Evolutionary conservation across 208 protist genomes (phyloP), one percentile per base, ranked within the genome.

Genomic region (Herpetomonas tarakana): DNA sequence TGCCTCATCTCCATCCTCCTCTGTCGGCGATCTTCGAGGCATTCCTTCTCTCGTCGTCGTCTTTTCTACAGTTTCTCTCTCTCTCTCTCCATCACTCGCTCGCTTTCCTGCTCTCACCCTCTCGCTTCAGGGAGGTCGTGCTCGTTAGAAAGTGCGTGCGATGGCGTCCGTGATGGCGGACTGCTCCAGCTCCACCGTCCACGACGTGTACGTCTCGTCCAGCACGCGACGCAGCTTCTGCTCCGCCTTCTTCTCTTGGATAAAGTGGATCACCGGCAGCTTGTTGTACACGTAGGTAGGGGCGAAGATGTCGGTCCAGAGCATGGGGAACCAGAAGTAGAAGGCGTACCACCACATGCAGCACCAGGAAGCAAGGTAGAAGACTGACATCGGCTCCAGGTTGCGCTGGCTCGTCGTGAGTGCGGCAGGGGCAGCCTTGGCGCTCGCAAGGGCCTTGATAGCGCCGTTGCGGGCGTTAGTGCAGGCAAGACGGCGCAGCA

Each of bases 231-330:
- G 88, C 35, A 94, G 73, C 74, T 91, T 90, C 71, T 88, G 80
- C 70, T 94, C 84, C 7, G 82, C 70, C 26, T 79, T 70, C 76
- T 92, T 92, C 76, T 94, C 88, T 74, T 94, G 79, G 11, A 94
- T 61, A 54, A 92, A 92, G 76, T 94, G 88, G 50, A 94, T 90
- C 22, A 91, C 68, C 14, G 88, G 88, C 30, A 94, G 66, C 68
- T 94, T 94, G 65, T 92, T 92, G 70, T 91, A 89, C 54, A 89
- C 81, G 46, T 91, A 88, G 6, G 84, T 90, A 2, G 88, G 88
- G 39, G 84, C 75, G 51, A 94, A 86, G 53, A 94, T 68, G 59
- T 94, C 88, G 11, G 82, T 83, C 76, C 76, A 88, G 59, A 94
- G 75, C 76, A 91, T 80, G 49, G 88, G 88, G 71, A 94, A 78